Evolutionary conservation across 2,329 filamentous ascomycete species (phyloP), one percentile per base, ranked within the genome.

Genomic region (Fusarium hainanense): DNA sequence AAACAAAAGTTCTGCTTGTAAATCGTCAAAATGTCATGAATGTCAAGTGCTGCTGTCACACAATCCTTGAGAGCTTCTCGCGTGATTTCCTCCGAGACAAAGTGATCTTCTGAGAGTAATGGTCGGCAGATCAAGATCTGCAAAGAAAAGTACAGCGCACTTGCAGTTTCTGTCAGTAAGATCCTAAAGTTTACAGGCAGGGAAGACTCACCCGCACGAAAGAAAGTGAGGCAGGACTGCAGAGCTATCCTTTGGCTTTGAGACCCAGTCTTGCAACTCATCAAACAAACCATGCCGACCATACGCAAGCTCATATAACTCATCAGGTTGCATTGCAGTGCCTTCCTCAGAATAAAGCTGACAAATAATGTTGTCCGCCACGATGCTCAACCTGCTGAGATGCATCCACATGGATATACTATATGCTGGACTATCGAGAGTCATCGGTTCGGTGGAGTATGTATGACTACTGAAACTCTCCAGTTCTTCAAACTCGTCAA

Each of bases 101-200:
- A 79, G 48, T 86, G 82, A 0, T 82, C 82, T 25, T 84, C 82
- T 4, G 82, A 79, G 6, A 87, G 80, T 34, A 87, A 85, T 0
- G 85, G 85, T 11, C 85, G 83, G 63, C 86, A 84, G 0, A 87
- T 75, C 1, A 87, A 77, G 7, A 88, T 86, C 4, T 82, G 66
- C 0, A 85, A 76, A 0, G 84, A 83, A 58, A 86, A 80, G 48
- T 82, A 85, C 69, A 85, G 80, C 5, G 84, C 60, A 13, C 69
- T 72, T 1, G 0, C 14, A 0, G 8, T 1, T 34, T 3, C 4
- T 34, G 12, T 66, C 6, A 62, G 46, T 6, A 14, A 1, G 1
- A 16, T 9, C 3, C 13, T 3, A 14, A 5, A 5, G 1, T 1
- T 18, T 11, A 0, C 0, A 2, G 5, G 2, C 0, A 2, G 5